A percentile compares a stretch with the other conserved stretches of the same genome.
Evolutionary conservation across 192 early-diverging fungal species (phyloP).

Genomic region (Diversispora eburnea): DNA sequence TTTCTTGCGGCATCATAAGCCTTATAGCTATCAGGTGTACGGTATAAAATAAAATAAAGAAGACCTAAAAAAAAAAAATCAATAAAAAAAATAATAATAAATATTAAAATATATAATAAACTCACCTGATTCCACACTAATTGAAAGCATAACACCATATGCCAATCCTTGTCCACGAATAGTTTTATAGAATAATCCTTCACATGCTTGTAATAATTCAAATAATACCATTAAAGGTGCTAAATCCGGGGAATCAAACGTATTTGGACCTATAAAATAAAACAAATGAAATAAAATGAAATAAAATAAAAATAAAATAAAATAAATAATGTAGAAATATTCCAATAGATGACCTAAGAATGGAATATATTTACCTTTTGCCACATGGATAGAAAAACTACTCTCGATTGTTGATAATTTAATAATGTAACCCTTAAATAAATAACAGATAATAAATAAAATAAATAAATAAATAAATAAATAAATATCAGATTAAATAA

Average conservation of each 20-base stretch:
- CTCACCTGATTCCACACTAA: constrained; percentile 43
- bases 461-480: background rate
- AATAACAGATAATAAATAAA: background rate
- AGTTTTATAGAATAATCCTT: constrained; percentile 60
- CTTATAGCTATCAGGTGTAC: constrained; percentile 50
- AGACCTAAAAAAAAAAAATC: constrained; percentile 31
- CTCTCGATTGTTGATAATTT: constrained; percentile 56
- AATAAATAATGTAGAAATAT: background rate
- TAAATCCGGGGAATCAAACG: constrained; percentile 50
- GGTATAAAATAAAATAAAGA: constrained; percentile 48
- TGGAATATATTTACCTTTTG: constrained; percentile 34
- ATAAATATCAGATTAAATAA: background rate
- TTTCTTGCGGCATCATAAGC: constrained; percentile 52
- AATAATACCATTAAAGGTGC: constrained; percentile 52
- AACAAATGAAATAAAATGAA: background rate
- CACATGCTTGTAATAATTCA: constrained; percentile 53
- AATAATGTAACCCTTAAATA: constrained; percentile 42
- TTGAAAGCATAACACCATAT: constrained; percentile 46
- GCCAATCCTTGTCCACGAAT: constrained; percentile 59
- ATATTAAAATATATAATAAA: constrained; percentile 2
- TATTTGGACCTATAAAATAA: constrained; percentile 36
- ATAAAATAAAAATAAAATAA: background rate
- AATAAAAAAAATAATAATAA: background rate
- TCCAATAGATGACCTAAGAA: background rate
- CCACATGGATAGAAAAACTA: constrained; percentile 47